Percentiles rank a stretch among this genome's conserved stretches.
phyloP scores from a whole-genome alignment of 257 asterid species.

The Nyctanthes arbortristis region DNA sequence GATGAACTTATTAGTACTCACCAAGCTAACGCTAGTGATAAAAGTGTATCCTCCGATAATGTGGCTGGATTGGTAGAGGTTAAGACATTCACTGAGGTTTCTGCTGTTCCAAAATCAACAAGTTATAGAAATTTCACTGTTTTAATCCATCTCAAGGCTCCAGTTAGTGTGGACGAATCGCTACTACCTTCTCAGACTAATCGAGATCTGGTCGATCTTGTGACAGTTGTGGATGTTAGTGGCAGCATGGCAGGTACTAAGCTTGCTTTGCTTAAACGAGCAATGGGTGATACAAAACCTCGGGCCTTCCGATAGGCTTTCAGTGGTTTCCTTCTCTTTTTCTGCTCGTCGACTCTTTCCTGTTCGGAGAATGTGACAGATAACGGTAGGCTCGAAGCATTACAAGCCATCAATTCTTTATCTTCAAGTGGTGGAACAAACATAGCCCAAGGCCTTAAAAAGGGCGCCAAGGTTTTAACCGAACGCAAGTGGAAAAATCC shows the following conservation, averaged over 20 bases:
- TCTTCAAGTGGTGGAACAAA: constrained; percentile 50
- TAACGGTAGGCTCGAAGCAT: constrained; percentile 44
- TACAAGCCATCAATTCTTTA: constrained; percentile 47
- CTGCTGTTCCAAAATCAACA: constrained; percentile 33
- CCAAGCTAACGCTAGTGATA: constrained; percentile 12
- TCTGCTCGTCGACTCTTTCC: constrained; percentile 50
- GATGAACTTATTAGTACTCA: constrained; percentile 38
- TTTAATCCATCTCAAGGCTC: constrained; percentile 47
- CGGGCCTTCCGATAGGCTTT: constrained; percentile 52
- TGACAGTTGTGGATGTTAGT: constrained; percentile 50
- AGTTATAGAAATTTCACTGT: constrained; percentile 30
- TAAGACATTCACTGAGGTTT: constrained; percentile 33
- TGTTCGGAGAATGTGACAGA: constrained; percentile 48
- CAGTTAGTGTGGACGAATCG: constrained; percentile 25
- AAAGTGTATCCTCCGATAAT: constrained; percentile 10
- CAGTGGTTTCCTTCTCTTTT: constrained; percentile 51
- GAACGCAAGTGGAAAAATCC: constrained; percentile 44
- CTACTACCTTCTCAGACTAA: constrained; percentile 17
- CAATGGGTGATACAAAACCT: constrained; percentile 52
- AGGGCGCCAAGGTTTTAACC: constrained; percentile 46
- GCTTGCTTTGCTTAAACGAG: constrained; percentile 48
- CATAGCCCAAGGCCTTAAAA: constrained; percentile 39
- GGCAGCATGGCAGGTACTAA: constrained; percentile 62
- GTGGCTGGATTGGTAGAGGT: constrained; percentile 25
- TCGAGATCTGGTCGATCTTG: constrained; percentile 49